A percentile compares a stretch with the other conserved stretches of the same genome.
Conservation (phyloP, 768 basidiomycete genomes). For the Ramaria sp. region DNA sequence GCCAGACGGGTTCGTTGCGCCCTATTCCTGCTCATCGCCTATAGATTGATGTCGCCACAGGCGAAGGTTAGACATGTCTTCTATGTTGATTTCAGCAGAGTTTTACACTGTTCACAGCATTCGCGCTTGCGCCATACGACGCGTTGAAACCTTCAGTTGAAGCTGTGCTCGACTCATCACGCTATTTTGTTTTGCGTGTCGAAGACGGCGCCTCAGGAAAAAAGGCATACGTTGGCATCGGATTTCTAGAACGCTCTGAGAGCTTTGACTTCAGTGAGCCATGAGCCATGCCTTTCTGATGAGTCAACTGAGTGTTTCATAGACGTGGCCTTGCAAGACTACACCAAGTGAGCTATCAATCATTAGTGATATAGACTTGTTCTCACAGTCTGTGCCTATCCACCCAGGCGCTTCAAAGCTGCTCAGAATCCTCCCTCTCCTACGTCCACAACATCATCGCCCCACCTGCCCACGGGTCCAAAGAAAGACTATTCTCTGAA, state of each 20-base stretch:
- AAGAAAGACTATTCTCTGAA: constrained; percentile 93
- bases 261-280: constrained; percentile 86
- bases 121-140: constrained; percentile 81
- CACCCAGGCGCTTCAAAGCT: constrained; percentile 49
- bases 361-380: not conserved
- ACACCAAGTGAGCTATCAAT: constrained; percentile 49
- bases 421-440: constrained; percentile 43
- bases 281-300: not conserved
- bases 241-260: constrained; percentile 79
- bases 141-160: constrained; percentile 76
- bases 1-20: constrained; percentile 47
- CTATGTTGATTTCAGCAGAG: not conserved
- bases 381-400: constrained; percentile 8
- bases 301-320: constrained; percentile 8
- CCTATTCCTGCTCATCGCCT: not conserved
- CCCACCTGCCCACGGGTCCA: constrained; percentile 63
- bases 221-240: constrained; percentile 91
- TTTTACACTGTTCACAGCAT: constrained; percentile 40
- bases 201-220: constrained; percentile 63
- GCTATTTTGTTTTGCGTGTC: constrained; percentile 88
- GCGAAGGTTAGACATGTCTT: constrained; percentile 43
- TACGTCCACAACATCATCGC: constrained; percentile 38
- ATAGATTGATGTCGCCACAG: constrained; percentile 23
- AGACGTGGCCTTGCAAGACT: constrained; percentile 84
- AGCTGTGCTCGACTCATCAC: constrained; percentile 88